Evolutionary conservation across 192 early-diverging fungal genomes (phyloP).

Genomic region (Fimicolochytrium jonesii): DNA sequence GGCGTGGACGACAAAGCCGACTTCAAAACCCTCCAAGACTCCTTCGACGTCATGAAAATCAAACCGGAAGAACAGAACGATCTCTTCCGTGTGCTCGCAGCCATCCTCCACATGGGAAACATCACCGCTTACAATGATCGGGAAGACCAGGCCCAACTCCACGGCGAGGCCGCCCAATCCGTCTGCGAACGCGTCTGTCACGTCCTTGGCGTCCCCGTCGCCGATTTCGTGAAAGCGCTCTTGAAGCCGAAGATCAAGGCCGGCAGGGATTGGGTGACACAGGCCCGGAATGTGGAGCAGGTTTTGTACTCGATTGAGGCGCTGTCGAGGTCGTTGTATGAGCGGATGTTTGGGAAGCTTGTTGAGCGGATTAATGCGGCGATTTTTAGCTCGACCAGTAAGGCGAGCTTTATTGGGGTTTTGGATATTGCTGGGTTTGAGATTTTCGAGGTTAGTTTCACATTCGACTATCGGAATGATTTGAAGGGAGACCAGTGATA

Average conservation of each 20-base stretch:
- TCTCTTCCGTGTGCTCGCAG: slow-evolving; percentile 77
- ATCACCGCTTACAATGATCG: slow-evolving; percentile 73
- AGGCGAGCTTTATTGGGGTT: slow-evolving; percentile 89
- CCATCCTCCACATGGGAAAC: slow-evolving; percentile 92
- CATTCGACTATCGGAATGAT: no score
- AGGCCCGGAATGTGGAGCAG: slow-evolving; percentile 81
- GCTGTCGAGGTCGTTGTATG: slow-evolving; percentile 85
- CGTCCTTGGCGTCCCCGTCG: slow-evolving; percentile 82
- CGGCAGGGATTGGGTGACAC: slow-evolving; percentile 92
- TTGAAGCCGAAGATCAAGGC: slow-evolving; percentile 90
- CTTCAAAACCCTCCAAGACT: slow-evolving; percentile 68
- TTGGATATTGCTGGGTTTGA: slow-evolving; percentile 99
- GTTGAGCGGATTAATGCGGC: slow-evolving; percentile 83
- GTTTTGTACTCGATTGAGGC: slow-evolving; percentile 88
- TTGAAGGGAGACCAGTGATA: no score
- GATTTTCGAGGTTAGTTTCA: slow-evolving; percentile 76
- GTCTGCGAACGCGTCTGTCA: slow-evolving; percentile 89
- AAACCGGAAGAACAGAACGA: slow-evolving; percentile 69
- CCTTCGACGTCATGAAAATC: slow-evolving; percentile 83
- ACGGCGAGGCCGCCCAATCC: slow-evolving; percentile 57
- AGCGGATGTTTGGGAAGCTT: slow-evolving; percentile 90
- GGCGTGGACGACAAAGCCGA: slow-evolving; percentile 89
- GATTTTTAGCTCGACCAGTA: slow-evolving; percentile 56
- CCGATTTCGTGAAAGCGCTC: slow-evolving; percentile 81
- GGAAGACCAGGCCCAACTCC: slow-evolving; percentile 83